Evolutionary conservation across 1,284 basidiomycete genomes (phyloP).

Genomic region (Omphalotus olearius): DNA sequence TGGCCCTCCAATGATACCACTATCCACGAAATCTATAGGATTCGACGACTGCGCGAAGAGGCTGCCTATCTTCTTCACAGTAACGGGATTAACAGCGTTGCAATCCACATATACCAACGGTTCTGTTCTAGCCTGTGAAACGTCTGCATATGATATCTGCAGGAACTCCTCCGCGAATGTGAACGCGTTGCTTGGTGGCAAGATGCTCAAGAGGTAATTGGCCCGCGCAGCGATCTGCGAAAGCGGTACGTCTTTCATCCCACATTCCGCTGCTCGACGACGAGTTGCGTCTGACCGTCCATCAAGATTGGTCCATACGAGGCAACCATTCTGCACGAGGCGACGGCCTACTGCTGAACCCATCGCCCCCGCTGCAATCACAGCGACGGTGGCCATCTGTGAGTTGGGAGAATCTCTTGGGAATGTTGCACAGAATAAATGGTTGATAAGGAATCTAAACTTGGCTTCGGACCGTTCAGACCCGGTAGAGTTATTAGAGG

Average conservation of each 20-base stretch:
- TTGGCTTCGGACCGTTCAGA: neutral
- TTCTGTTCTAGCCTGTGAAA: slow-evolving; percentile 8
- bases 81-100: slow-evolving; percentile 53
- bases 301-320: slow-evolving; percentile 46
- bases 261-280: slow-evolving; percentile 44
- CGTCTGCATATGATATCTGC: slow-evolving; percentile 20
- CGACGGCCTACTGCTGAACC: slow-evolving; percentile 27
- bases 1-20: slow-evolving; percentile 54
- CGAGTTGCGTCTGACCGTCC: slow-evolving; percentile 46
- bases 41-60: slow-evolving; percentile 34
- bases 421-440: neutral
- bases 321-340: slow-evolving; percentile 34
- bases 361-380: slow-evolving; percentile 40
- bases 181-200: slow-evolving; percentile 52
- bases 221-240: slow-evolving; percentile 38
- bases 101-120: slow-evolving; percentile 49
- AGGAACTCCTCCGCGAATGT: slow-evolving; percentile 43
- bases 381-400: slow-evolving; percentile 27
- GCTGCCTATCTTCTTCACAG: slow-evolving; percentile 41
- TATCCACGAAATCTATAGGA: slow-evolving; percentile 47
- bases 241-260: slow-evolving; percentile 46
- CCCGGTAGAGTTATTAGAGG: neutral
- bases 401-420: neutral
- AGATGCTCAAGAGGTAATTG: slow-evolving; percentile 49
- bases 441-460: neutral